Evolutionary conservation across 2,329 filamentous ascomycete species (phyloP), one percentile per base, ranked within the genome.

Genomic region (Aspergillus transmontanensis): DNA sequence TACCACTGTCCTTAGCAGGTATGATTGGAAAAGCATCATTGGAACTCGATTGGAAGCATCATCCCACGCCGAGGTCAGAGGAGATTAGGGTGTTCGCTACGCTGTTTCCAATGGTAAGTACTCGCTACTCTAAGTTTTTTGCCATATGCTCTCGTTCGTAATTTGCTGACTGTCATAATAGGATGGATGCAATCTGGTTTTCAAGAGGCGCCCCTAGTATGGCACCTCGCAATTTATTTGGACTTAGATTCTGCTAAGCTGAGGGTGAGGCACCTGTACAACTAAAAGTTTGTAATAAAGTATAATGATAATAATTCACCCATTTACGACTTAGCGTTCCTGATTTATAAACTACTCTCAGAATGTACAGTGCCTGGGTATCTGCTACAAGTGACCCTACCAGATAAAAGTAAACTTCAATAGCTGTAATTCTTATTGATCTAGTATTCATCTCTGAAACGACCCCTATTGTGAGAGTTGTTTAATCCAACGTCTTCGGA

Each of bases 11-110:
- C 0, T 81, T 86, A 81, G 80, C 82, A 0, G 79, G 72, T 2
- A 84, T 85, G 81, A 83, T 85, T 71, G 83, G 83, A 1, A 85
- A 84, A 67, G 84, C 83, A 0, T 71, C 80, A 6, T 45, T 86
- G 60, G 81, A 85, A 60, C 61, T 85, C 1, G 80, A 85, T 57
- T 85, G 83, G 83, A 71, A 69, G 53, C 84, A 85, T 68, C 77
- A 84, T 69, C 76, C 83, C 4, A 86, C 84, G 1, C 68, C 70
- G 0, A 73, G 65, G 26, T 85, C 82, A 0, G 83, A 85, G 63
- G 80, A 85, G 69, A 85, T 85, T 34, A 73, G 75, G 36, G 82
- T 84, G 0, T 84, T 84, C 77, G 82, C 82, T 0, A 83, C 80
- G 0, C 53, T 84, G 4, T 83, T 84, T 58, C 82, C 82, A 0